Evolutionary conservation across 805 yeast genomes (phyloP).

Genomic region (Ogataea neopini): DNA sequence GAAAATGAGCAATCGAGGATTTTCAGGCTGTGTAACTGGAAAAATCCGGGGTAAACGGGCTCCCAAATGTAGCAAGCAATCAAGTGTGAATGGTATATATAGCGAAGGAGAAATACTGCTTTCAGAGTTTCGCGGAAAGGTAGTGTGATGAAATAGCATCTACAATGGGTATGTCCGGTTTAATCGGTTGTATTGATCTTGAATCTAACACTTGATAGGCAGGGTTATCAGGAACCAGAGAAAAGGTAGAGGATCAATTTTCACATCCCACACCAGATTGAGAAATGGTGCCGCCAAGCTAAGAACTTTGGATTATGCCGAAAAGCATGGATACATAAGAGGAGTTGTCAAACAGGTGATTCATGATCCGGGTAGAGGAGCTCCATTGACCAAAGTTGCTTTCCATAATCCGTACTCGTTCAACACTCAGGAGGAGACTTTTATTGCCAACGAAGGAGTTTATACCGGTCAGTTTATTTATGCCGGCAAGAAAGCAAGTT

Average conservation of each 20-base stretch:
- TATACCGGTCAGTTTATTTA: constrained; percentile 98
- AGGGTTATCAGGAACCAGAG: constrained; percentile 99
- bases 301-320: constrained; percentile 98
- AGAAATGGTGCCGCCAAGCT: constrained; percentile 99
- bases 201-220: constrained; percentile 46
- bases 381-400: constrained; percentile 97
- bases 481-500: constrained; percentile 97
- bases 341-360: constrained; percentile 97
- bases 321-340: constrained; percentile 99
- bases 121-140: too few relatives aligned
- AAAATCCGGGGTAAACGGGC: not conserved
- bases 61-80: not conserved
- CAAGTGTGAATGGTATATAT: not conserved
- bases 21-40: not conserved
- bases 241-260: constrained; percentile 99
- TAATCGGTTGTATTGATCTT: too few relatives aligned
- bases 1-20: not conserved
- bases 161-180: constrained; percentile 2
- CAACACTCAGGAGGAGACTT: constrained; percentile 95
- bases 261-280: constrained; percentile 99
- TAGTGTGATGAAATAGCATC: too few relatives aligned
- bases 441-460: constrained; percentile 98
- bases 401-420: constrained; percentile 99
- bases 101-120: not conserved
- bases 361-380: constrained; percentile 99